Conservation (phyloP, 2,329 filamentous ascomycete species). For the Aureobasidium sp. region DNA sequence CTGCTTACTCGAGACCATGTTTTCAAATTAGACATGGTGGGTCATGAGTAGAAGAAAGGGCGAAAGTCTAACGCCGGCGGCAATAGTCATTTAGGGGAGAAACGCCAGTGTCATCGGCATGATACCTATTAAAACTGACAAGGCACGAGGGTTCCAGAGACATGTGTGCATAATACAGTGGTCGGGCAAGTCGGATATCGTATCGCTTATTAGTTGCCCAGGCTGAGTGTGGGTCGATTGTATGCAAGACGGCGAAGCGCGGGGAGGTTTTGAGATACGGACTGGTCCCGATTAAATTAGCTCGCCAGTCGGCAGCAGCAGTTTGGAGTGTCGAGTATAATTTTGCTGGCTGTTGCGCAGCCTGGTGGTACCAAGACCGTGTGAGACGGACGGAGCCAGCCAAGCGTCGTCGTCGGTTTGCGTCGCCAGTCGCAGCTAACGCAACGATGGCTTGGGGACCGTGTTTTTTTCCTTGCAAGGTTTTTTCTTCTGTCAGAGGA, state of each 20-base stretch:
- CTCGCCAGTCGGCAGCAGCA: conserved; percentile 6
- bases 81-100: neutral
- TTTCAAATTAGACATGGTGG: conserved; percentile 10
- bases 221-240: conserved; percentile 9
- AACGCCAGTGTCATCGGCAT: conserved; percentile 2
- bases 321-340: conserved; percentile 8
- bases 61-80: conserved; percentile 6
- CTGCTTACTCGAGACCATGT: conserved; percentile 7
- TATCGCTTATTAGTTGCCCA: conserved; percentile 7
- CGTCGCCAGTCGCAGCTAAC: conserved; percentile 7
- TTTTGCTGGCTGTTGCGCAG: conserved; percentile 1
- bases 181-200: conserved; percentile 6
- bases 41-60: neutral
- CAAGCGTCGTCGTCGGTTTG: conserved; percentile 8
- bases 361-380: conserved; percentile 6
- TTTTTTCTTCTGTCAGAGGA: conserved; percentile 7
- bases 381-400: conserved; percentile 11
- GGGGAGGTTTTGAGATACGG: conserved; percentile 9
- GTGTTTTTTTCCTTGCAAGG: conserved; percentile 4
- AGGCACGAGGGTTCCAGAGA: neutral
- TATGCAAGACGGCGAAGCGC: conserved; percentile 10
- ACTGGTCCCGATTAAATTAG: conserved; percentile 12
- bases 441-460: conserved; percentile 6
- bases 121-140: neutral
- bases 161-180: neutral